Conservation (phyloP, 805 yeast species). For the Starmerella roubikii region DNA sequence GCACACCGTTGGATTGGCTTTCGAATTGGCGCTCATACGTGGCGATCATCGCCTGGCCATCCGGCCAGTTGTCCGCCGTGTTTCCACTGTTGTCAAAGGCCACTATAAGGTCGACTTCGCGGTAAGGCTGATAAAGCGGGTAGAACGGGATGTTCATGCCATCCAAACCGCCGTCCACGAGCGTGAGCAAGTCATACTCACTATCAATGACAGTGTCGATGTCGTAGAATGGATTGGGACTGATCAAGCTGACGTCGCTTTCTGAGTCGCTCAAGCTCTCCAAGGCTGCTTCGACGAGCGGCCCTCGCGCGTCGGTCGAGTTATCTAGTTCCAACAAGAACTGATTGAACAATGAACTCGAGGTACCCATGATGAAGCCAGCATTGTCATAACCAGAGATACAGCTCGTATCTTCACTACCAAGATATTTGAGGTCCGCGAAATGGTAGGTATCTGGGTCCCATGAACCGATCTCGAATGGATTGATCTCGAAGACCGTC, state of each 20-base stretch:
- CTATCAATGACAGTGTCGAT: constrained; percentile 2
- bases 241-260: constrained; percentile 46
- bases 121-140: constrained; percentile 46
- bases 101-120: constrained; percentile 48
- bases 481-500: constrained; percentile 39
- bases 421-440: constrained; percentile 53
- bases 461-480: constrained; percentile 77
- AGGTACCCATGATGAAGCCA: constrained; percentile 71
- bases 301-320: constrained; percentile 28
- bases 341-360: constrained; percentile 67
- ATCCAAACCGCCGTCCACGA: constrained; percentile 75
- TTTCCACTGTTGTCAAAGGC: constrained; percentile 30
- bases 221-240: constrained; percentile 55
- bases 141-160: constrained; percentile 54
- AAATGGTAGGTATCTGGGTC: constrained; percentile 60
- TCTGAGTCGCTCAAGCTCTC: constrained; percentile 15
- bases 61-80: constrained; percentile 26
- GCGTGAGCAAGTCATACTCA: constrained; percentile 25
- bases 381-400: constrained; percentile 63
- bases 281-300: constrained; percentile 24
- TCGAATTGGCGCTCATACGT: constrained; percentile 18
- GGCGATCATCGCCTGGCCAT: constrained; percentile 26
- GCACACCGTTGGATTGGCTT: constrained; percentile 8
- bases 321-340: constrained; percentile 38
- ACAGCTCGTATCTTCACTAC: constrained; percentile 37